phyloP scores from a whole-genome alignment of 176 grass and related monocot genomes.

The Eleusine coracana region DNA sequence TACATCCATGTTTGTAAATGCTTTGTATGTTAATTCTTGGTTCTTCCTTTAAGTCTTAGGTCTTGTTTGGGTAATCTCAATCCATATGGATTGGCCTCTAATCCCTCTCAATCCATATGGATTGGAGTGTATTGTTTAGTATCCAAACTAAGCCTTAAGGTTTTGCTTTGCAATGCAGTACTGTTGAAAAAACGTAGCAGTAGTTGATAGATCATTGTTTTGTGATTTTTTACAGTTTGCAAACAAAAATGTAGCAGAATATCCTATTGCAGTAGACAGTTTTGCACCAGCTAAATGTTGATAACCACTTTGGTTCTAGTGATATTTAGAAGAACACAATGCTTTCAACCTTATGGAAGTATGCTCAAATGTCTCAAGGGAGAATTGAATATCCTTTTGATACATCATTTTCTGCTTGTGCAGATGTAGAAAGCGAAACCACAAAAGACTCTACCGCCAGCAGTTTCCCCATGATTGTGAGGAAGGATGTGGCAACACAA shows the following conservation, averaged over 20 bases:
- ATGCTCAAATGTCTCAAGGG: conserved; percentile 29
- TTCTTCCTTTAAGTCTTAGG: not conserved
- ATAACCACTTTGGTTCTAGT: not conserved
- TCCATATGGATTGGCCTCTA: too few species aligned
- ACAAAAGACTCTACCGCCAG: conserved; percentile 29
- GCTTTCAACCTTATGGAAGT: not conserved
- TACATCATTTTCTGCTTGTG: conserved; percentile 18
- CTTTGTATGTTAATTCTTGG: not conserved
- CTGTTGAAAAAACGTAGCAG: not conserved
- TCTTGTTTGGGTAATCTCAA: too few species aligned
- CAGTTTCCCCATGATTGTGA: conserved; percentile 39
- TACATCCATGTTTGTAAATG: conserved; percentile 20
- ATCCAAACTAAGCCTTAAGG: not conserved
- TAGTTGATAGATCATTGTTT: conserved; percentile 15
- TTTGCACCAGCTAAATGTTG: conserved; percentile 9
- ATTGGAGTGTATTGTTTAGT: too few species aligned
- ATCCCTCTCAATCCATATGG: too few species aligned
- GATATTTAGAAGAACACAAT: conserved; percentile 20
- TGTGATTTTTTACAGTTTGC: not conserved
- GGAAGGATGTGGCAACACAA: conserved; percentile 85
- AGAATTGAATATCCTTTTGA: conserved; percentile 8
- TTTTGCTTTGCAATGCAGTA: not conserved
- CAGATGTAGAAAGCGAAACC: conserved; percentile 31
- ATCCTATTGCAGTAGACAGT: not conserved
- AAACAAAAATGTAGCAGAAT: not conserved